Evolutionary conservation across 495 filamentous ascomycete species (phyloP).

Genomic region (Penicillium paxilli): DNA sequence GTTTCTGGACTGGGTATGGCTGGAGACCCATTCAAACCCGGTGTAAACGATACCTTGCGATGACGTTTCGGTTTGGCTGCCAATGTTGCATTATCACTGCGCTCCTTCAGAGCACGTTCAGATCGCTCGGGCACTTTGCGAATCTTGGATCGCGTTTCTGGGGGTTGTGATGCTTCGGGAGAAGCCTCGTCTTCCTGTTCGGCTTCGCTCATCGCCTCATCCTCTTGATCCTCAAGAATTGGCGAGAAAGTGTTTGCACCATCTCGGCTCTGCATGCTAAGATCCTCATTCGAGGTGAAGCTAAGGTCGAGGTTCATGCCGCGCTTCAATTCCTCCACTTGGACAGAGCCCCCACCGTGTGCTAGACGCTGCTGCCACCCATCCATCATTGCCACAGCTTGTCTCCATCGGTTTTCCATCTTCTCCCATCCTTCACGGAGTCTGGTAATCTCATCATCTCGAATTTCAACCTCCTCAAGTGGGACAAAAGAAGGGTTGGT

Average conservation of each 20-base stretch:
- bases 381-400: slow-evolving; percentile 87
- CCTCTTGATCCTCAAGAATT: slow-evolving; percentile 56
- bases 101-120: slow-evolving; percentile 40
- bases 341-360: slow-evolving; percentile 74
- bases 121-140: slow-evolving; percentile 27
- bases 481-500: slow-evolving; percentile 96
- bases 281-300: slow-evolving; percentile 50
- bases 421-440: slow-evolving; percentile 84
- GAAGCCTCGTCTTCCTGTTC: slow-evolving; percentile 30
- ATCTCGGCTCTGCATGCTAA: slow-evolving; percentile 32
- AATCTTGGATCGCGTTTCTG: slow-evolving; percentile 18
- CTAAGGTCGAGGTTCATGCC: slow-evolving; percentile 68
- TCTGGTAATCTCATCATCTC: slow-evolving; percentile 84
- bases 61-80: slow-evolving; percentile 29
- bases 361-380: slow-evolving; percentile 86
- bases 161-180: slow-evolving; percentile 15
- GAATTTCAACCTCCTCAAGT: slow-evolving; percentile 86
- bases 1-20: slow-evolving; percentile 22
- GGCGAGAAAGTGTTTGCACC: slow-evolving; percentile 45
- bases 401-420: slow-evolving; percentile 88
- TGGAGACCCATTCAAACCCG: slow-evolving; percentile 39
- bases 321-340: slow-evolving; percentile 79
- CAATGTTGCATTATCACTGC: slow-evolving; percentile 40
- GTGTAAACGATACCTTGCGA: slow-evolving; percentile 48
- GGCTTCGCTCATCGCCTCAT: slow-evolving; percentile 36